Conservation (phyloP, 192 early-diverging fungal genomes). For the Obelidium mucronatum region DNA sequence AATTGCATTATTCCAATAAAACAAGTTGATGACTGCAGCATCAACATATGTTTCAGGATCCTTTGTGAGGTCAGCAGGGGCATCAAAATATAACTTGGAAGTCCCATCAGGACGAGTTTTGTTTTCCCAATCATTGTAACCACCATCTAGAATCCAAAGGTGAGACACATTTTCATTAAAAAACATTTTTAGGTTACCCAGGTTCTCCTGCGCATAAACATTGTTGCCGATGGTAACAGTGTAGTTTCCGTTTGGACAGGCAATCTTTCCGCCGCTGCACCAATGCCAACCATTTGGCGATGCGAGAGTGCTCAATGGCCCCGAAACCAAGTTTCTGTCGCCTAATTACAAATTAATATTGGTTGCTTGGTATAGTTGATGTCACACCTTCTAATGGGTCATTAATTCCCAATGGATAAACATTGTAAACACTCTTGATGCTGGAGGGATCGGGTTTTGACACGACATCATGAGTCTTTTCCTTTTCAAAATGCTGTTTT, state of each 20-base stretch:
- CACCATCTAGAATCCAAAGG: constrained; percentile 55
- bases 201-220: constrained; percentile 88
- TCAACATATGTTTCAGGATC: constrained; percentile 78
- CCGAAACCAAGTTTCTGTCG: constrained; percentile 56
- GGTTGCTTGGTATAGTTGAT: too few relatives aligned
- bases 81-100: constrained; percentile 73
- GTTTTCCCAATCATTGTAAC: constrained; percentile 68
- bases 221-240: constrained; percentile 90
- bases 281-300: constrained; percentile 82
- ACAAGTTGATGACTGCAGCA: constrained; percentile 83
- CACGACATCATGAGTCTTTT: constrained; percentile 4
- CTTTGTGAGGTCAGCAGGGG: constrained; percentile 66
- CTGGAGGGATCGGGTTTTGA: neutral
- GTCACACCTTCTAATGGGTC: constrained; percentile 64
- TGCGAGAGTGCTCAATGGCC: constrained; percentile 62
- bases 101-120: constrained; percentile 79
- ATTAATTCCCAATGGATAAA: constrained; percentile 80
- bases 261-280: constrained; percentile 23
- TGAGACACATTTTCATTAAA: neutral
- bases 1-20: constrained; percentile 91
- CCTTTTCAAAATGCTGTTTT: neutral
- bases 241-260: constrained; percentile 49
- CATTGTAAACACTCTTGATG: constrained; percentile 64
- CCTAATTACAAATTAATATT: constrained; percentile 60
- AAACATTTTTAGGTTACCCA: constrained; percentile 42